Base-by-base conservation (phyloP, 768 basidiomycete species). In the Lentinula raphanica region DNA sequence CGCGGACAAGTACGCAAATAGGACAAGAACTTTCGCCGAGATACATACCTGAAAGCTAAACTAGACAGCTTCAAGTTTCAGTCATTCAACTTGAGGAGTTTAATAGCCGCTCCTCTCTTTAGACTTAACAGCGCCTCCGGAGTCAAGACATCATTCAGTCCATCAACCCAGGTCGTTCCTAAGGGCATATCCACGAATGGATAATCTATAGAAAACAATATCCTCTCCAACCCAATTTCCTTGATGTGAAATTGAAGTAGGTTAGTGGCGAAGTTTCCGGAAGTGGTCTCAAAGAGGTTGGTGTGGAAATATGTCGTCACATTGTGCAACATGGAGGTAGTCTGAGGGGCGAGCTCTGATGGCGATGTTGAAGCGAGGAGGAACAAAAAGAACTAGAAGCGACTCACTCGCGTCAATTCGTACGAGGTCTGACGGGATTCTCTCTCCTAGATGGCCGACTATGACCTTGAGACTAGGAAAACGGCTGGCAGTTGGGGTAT, bases 401-500 rank as follows among this genome's bases (percentile, higher is more conserved):
- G 9, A 65, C 71, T 42, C 50, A 76, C 75, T 71, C 31, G 71
- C 67, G 44, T 78, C 72, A 25, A 75, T 75, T 17, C 76, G 69
- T 51, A 68, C 62, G 1, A 78, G 65, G 58, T 78, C 76, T 9
- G 76, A 78, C 0, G 76, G 70, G 28, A 76, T 69, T 15, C 76
- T 68, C 60, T 77, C 76, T 7, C 76, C 76, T 23, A 78, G 59
- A 63, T 78, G 77, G 1, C 75, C 77, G 19, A 77, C 72, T 19
- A 78, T 76, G 12, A 76, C 64, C 32, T 73, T 72, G 29, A 74
- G 56, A 13, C 70, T 67, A 0, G 77, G 76, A 56, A 77, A 78
- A 2, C 77, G 75, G 59, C 76, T 78, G 39, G 25, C 27, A 23
- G n/a, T n/a, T n/a, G n/a, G n/a, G n/a, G n/a, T n/a, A n/a, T n/a